Percentiles rank a stretch among this genome's conserved stretches.
phyloP scores from a whole-genome alignment of 768 basidiomycete genomes.

The Heimioporus sp. region DNA sequence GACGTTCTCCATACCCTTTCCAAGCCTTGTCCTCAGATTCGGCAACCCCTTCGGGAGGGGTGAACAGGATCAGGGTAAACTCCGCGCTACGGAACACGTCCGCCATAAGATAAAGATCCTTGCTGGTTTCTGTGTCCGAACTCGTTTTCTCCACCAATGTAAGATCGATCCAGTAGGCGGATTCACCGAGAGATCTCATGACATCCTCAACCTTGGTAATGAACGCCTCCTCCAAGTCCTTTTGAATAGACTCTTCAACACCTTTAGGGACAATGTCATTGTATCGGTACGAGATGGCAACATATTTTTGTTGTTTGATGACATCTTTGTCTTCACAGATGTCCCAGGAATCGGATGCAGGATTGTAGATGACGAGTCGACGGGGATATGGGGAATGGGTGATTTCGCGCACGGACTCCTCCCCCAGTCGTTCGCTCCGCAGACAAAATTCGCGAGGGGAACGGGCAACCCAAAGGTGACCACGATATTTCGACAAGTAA shows the following conservation, averaged over 20 bases:
- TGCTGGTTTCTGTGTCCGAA: conserved; percentile 6
- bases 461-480: conserved; percentile 25
- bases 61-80: conserved; percentile 24
- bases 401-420: conserved; percentile 1
- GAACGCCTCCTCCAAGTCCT: neutral
- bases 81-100: conserved; percentile 19
- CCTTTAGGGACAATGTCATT: conserved; percentile 4
- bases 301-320: conserved; percentile 12
- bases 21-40: conserved; percentile 8
- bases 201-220: neutral
- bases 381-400: conserved; percentile 16
- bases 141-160: neutral
- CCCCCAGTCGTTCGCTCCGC: conserved; percentile 3
- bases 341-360: neutral
- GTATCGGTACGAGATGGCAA: conserved; percentile 19
- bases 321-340: conserved; percentile 7
- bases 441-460: conserved; percentile 23
- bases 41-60: neutral
- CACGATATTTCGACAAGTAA: conserved; percentile 18
- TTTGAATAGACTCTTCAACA: conserved; percentile 4
- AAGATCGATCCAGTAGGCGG: conserved; percentile 25
- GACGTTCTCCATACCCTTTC: conserved; percentile 18
- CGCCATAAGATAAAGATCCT: conserved; percentile 25
- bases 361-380: conserved; percentile 16
- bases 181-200: conserved; percentile 4